Evolutionary conservation across 2,329 filamentous ascomycete species (phyloP).

Genomic region (Bisporella sp.): DNA sequence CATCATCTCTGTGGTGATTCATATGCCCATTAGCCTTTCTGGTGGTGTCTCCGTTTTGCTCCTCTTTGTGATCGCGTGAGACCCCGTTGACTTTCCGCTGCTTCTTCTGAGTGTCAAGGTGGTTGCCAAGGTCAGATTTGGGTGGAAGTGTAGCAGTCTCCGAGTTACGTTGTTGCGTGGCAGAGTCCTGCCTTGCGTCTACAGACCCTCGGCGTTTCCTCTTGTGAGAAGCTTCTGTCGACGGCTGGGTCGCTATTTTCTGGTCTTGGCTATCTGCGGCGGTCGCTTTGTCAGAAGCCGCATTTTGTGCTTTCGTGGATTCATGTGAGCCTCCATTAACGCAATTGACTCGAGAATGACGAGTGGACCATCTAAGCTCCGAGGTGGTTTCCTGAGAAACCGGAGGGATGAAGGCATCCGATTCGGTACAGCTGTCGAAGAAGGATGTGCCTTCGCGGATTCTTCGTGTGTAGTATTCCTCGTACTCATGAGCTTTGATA

Average conservation of each 20-base stretch:
- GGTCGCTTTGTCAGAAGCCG: background rate
- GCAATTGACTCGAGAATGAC: background rate
- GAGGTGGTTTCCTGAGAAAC: background rate
- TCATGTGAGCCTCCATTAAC: background rate
- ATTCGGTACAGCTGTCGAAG: background rate
- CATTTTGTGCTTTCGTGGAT: background rate
- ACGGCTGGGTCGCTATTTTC: background rate
- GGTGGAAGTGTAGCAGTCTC: background rate
- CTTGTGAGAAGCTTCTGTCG: background rate
- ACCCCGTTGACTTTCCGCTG: background rate
- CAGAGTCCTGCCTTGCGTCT: background rate
- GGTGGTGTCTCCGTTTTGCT: background rate
- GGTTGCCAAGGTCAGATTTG: background rate
- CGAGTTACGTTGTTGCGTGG: background rate
- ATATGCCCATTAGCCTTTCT: background rate
- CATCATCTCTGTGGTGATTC: background rate
- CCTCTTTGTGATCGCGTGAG: background rate
- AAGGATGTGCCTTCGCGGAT: background rate
- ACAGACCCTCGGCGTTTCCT: background rate
- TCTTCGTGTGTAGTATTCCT: background rate
- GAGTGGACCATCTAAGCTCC: background rate
- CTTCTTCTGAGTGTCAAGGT: background rate
- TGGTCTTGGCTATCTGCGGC: background rate
- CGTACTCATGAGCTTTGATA: background rate
- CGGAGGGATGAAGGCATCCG: background rate